These are phyloP conservation scores for Ophiostoma fasciatum DNA, from an alignment of 2,329 filamentous ascomycete genomes.

Conservation along the genomic window DNA sequence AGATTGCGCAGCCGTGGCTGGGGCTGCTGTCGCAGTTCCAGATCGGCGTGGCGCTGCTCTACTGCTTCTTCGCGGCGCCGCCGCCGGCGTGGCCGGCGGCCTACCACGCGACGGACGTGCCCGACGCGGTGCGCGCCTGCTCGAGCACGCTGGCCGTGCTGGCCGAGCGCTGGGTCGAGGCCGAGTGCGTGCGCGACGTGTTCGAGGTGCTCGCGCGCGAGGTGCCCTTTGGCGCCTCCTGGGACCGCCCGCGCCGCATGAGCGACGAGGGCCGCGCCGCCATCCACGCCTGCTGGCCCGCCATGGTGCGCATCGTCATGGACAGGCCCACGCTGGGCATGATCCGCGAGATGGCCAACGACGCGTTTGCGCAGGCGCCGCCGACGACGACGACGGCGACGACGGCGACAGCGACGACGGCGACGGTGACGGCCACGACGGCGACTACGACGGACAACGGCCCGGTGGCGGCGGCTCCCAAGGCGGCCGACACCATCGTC, in stretches of 20 bases:
- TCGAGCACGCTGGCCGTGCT: slow-evolving; percentile 21
- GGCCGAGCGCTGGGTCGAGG: slow-evolving; percentile 21
- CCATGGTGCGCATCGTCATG: slow-evolving; percentile 8
- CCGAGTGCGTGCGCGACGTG: slow-evolving; percentile 19
- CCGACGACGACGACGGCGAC: background rate
- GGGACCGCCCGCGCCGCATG: slow-evolving; percentile 5
- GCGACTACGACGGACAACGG: too few species aligned
- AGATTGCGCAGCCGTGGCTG: slow-evolving; percentile 16
- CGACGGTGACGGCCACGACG: background rate
- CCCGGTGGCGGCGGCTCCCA: background rate
- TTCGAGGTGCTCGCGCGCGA: slow-evolving; percentile 20
- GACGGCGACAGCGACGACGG: background rate
- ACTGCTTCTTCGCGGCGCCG: slow-evolving; percentile 22
- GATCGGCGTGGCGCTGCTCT: slow-evolving; percentile 21
- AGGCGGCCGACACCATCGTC: too few species aligned
- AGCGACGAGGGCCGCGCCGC: slow-evolving; percentile 1
- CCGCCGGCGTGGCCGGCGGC: slow-evolving; percentile 16
- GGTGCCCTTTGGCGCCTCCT: slow-evolving; percentile 9
- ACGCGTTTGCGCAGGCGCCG: slow-evolving; percentile 5
- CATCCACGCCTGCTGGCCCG: background rate
- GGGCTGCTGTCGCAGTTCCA: slow-evolving; percentile 19
- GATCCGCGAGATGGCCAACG: slow-evolving; percentile 11
- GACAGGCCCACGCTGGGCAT: slow-evolving; percentile 11
- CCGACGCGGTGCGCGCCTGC: slow-evolving; percentile 21
- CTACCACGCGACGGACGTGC: slow-evolving; percentile 17